phyloP scores from a whole-genome alignment of 2,329 filamentous ascomycete genomes.

The Aspergillus clavatus region DNA sequence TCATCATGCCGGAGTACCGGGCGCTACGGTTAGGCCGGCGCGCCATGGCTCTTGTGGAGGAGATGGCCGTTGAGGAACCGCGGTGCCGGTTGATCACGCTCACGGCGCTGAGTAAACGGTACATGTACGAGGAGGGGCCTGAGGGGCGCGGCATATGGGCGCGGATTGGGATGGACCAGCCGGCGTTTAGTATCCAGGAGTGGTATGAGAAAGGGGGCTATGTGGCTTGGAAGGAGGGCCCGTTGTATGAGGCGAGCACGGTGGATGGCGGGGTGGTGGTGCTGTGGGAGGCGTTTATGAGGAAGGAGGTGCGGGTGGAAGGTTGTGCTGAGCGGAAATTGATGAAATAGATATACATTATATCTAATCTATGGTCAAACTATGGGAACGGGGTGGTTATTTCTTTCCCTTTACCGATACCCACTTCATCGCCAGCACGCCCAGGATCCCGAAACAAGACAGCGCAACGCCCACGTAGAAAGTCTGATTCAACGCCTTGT shows the following conservation, averaged over 20 bases:
- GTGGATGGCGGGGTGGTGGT: slow-evolving; percentile 9
- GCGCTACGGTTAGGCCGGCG: neutral
- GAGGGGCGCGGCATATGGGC: slow-evolving; percentile 12
- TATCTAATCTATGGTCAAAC: too few species aligned
- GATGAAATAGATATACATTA: too few species aligned
- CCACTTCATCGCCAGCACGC: too few species aligned
- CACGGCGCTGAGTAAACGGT: slow-evolving; percentile 12
- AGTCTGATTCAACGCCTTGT: too few species aligned
- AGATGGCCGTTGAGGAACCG: neutral
- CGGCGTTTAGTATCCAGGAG: slow-evolving; percentile 14
- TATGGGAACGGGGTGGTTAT: too few species aligned
- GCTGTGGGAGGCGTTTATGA: slow-evolving; percentile 17
- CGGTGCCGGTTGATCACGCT: neutral
- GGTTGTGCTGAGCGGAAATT: too few species aligned
- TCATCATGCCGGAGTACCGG: neutral
- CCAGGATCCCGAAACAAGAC: too few species aligned
- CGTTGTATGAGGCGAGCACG: slow-evolving; percentile 5
- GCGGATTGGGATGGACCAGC: slow-evolving; percentile 6
- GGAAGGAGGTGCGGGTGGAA: slow-evolving; percentile 6
- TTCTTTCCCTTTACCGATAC: too few species aligned
- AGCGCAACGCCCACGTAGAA: too few species aligned
- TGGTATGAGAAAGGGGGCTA: slow-evolving; percentile 19
- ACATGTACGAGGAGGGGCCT: slow-evolving; percentile 12
- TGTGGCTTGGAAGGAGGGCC: slow-evolving; percentile 16
- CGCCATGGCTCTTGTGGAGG: neutral